Conservation (phyloP, 176 grass and related monocot genomes). For the Thinopyrum elongatum region DNA sequence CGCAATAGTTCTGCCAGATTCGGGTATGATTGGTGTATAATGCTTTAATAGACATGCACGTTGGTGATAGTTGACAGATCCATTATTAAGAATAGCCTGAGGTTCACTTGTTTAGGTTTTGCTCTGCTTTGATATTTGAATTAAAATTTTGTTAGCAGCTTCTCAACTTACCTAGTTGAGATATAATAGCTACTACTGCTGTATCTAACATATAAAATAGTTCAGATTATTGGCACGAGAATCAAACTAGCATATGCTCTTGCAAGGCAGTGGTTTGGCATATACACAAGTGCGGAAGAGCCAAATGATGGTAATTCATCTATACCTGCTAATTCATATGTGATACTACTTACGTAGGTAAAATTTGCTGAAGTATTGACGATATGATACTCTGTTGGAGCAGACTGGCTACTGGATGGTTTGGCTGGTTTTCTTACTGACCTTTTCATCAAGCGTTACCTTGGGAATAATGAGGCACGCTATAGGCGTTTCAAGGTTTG, state of each 20-base stretch:
- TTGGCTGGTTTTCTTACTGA: constrained; percentile 98
- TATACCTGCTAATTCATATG: constrained; percentile 27
- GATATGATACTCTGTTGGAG: constrained; percentile 33
- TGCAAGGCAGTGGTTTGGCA: constrained; percentile 98
- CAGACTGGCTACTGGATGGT: constrained; percentile 97
- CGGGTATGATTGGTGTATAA: not conserved
- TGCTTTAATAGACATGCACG: not conserved
- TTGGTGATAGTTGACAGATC: not conserved
- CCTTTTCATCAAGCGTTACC: constrained; percentile 78
- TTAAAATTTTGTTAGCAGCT: not conserved
- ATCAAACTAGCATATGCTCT: constrained; percentile 87
- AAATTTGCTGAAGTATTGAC: constrained; percentile 34
- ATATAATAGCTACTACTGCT: not conserved
- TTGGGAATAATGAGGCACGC: constrained; percentile 96
- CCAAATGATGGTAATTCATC: constrained; percentile 66
- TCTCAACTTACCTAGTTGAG: not conserved
- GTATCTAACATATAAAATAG: constrained; percentile 46
- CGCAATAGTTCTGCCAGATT: not conserved
- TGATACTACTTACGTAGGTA: constrained; percentile 12
- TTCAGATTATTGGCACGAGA: constrained; percentile 91
- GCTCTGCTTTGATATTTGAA: not conserved
- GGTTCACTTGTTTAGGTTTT: constrained; percentile 4
- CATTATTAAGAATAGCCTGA: not conserved
- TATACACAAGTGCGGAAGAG: constrained; percentile 91
- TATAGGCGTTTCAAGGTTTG: constrained; percentile 90